Evolutionary conservation across 306 rosid genomes (phyloP).

Genomic region (Fagus crenata): DNA sequence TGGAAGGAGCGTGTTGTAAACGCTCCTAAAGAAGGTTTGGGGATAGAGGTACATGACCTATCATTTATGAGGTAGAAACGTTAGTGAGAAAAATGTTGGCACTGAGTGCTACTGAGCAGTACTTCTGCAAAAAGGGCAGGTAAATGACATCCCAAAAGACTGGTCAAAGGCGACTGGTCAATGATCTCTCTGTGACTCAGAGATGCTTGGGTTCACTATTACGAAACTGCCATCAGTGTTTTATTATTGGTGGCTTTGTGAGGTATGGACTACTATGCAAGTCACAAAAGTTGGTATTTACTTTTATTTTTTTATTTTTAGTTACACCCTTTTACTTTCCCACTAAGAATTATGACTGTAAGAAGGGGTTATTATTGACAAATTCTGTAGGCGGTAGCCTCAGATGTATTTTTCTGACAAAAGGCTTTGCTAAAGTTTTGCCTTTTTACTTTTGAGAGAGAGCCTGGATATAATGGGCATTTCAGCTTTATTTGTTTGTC

Average conservation of each 20-base stretch:
- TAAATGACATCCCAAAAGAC: slow-evolving; percentile 34
- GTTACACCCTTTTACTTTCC: background rate
- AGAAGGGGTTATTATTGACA: slow-evolving; percentile 18
- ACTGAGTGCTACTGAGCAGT: slow-evolving; percentile 16
- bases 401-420: slow-evolving; percentile 23
- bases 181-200: slow-evolving; percentile 27
- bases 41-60: background rate
- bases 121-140: slow-evolving; percentile 9
- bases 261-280: background rate
- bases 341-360: background rate
- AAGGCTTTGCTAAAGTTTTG: slow-evolving; percentile 5
- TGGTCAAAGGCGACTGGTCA: slow-evolving; percentile 51
- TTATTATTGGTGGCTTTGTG: slow-evolving; percentile 9
- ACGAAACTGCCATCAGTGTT: slow-evolving; percentile 17
- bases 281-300: background rate
- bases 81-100: background rate
- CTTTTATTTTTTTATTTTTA: background rate
- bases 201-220: slow-evolving; percentile 9
- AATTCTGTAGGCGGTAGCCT: slow-evolving; percentile 16
- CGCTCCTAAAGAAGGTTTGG: background rate
- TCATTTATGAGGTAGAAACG: slow-evolving; percentile 36
- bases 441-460: slow-evolving; percentile 14
- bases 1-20: background rate
- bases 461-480: slow-evolving; percentile 3
- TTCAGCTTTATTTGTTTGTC: slow-evolving; percentile 4